phyloP scores from a whole-genome alignment of 1,284 basidiomycete genomes.

The Cutaneotrichosporon mucoides region DNA sequence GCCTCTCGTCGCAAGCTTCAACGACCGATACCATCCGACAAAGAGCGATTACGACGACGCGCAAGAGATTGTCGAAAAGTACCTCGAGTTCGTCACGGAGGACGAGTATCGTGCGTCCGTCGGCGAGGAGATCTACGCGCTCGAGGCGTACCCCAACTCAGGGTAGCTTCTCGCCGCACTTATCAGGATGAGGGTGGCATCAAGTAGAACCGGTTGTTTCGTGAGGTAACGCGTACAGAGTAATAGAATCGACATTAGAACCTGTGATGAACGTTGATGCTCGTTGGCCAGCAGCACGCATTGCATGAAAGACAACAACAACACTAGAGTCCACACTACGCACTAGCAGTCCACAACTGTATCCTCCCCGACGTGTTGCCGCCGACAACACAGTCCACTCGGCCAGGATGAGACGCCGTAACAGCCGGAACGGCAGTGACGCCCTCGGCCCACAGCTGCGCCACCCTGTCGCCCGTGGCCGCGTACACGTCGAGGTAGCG shows the following conservation, averaged over 20 bases:
- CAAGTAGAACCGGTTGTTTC: too few relatives aligned
- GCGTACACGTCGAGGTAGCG: constrained; percentile 47
- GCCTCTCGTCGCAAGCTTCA: too few relatives aligned
- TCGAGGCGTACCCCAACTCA: neutral
- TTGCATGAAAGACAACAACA: neutral
- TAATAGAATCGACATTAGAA: too few relatives aligned
- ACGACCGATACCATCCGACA: too few relatives aligned
- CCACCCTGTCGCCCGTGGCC: constrained; percentile 43
- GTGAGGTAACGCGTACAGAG: too few relatives aligned
- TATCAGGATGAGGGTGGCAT: too few relatives aligned
- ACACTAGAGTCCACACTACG: neutral
- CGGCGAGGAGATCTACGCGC: neutral
- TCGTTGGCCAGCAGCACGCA: too few relatives aligned
- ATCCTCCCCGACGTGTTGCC: constrained; percentile 48
- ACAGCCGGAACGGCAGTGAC: constrained; percentile 51
- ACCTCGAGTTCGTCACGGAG: neutral
- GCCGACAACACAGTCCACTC: constrained; percentile 46
- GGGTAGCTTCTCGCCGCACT: too few relatives aligned
- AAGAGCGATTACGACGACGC: neutral
- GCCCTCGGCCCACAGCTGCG: constrained; percentile 37
- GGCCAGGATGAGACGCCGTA: constrained; percentile 47
- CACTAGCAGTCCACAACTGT: constrained; percentile 36
- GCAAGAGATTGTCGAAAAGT: neutral
- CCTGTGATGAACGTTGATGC: too few relatives aligned
- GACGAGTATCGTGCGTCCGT: neutral